Evolutionary conservation across 108 stramenopile genomes (phyloP).

Genomic region (Cyclostephanos tholiformis): DNA sequence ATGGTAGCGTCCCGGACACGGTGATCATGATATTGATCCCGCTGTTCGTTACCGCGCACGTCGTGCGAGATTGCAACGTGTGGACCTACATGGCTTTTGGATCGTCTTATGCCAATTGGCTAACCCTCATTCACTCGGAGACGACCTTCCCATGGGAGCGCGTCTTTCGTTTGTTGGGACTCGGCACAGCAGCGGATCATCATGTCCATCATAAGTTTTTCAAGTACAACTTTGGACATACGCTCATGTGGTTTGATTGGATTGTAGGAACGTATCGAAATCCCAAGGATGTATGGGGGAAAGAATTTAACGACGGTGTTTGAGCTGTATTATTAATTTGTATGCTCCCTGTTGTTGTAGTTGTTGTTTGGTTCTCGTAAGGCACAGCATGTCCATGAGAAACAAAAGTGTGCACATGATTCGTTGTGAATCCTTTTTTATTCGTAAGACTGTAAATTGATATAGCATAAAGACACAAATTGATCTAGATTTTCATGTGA

Average conservation of each 20-base stretch:
- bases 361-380: too few relatives aligned
- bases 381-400: too few relatives aligned
- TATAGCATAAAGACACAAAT: too few relatives aligned
- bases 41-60: conserved; percentile 77
- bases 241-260: conserved; percentile 94
- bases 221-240: conserved; percentile 94
- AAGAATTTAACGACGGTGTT: conserved; percentile 71
- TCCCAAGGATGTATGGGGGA: conserved; percentile 66
- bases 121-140: conserved; percentile 91
- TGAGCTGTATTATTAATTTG: conserved; percentile 23
- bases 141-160: conserved; percentile 80
- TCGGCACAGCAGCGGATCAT: conserved; percentile 93
- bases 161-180: conserved; percentile 71
- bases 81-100: conserved; percentile 98
- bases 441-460: too few relatives aligned
- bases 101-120: conserved; percentile 85
- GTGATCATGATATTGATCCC: conserved; percentile 90
- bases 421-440: too few relatives aligned
- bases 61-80: conserved; percentile 82
- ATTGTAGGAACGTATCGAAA: conserved; percentile 79
- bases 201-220: conserved; percentile 96
- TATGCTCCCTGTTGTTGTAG: background rate
- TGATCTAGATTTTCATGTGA: too few relatives aligned
- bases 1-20: conserved; percentile 88
- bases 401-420: too few relatives aligned